phyloP scores from a whole-genome alignment of 2,329 filamentous ascomycete species.

The Apiospora saccharicola region DNA sequence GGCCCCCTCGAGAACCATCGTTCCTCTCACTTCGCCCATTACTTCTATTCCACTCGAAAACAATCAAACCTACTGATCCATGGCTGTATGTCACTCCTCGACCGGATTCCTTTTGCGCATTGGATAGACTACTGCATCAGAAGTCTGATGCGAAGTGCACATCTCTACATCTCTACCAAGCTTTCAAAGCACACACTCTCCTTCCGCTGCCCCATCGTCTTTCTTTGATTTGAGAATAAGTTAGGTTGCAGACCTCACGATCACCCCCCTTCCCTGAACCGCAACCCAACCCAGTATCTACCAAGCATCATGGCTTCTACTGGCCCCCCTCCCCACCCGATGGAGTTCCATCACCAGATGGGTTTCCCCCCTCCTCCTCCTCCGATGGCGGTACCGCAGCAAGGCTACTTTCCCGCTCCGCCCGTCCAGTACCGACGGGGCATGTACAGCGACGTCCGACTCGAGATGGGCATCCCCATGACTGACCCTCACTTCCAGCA shows the following conservation, averaged over 20 bases:
- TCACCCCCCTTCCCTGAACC: background rate
- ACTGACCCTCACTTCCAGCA: constrained; percentile 36
- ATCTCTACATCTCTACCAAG: constrained; percentile 1
- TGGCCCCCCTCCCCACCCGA: constrained; percentile 21
- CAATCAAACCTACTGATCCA: constrained; percentile 29
- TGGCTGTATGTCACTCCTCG: constrained; percentile 33
- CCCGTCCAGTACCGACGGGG: constrained; percentile 20
- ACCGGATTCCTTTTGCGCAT: constrained; percentile 24
- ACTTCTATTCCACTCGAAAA: constrained; percentile 19
- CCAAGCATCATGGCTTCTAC: constrained; percentile 18
- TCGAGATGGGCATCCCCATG: constrained; percentile 24
- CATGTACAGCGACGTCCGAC: constrained; percentile 26
- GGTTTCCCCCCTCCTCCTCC: background rate
- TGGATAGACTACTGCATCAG: constrained; percentile 18
- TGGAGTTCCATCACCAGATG: constrained; percentile 7
- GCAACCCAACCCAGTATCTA: constrained; percentile 5
- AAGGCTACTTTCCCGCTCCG: constrained; percentile 20
- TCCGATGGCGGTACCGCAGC: background rate
- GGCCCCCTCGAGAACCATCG: background rate
- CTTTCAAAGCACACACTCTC: constrained; percentile 11
- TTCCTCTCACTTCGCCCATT: constrained; percentile 5
- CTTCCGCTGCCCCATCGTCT: background rate
- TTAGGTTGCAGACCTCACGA: background rate
- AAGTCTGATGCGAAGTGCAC: constrained; percentile 6
- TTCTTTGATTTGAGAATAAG: background rate